Percentiles rank a stretch among this genome's conserved stretches.
phyloP scores from a whole-genome alignment of 441 rosid genomes.

The Adansonia grandidieri region DNA sequence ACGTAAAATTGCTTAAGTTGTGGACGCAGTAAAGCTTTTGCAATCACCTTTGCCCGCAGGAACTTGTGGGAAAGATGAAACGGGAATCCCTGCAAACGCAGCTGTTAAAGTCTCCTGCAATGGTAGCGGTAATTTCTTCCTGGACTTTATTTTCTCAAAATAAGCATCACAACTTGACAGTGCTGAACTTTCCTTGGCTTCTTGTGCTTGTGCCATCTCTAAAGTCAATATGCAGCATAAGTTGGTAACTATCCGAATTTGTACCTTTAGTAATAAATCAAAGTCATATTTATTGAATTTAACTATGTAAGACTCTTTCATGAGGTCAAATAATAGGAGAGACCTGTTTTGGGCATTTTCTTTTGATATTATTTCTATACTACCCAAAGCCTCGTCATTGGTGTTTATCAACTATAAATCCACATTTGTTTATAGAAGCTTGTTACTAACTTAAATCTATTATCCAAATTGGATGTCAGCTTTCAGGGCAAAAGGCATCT shows the following conservation, averaged over 20 bases:
- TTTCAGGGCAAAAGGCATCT: too few relatives aligned
- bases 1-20: background rate
- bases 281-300: background rate
- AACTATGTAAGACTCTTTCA: too few relatives aligned
- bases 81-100: constrained; percentile 61
- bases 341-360: too few relatives aligned
- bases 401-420: too few relatives aligned
- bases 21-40: background rate
- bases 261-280: background rate
- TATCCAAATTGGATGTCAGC: too few relatives aligned
- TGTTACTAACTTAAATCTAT: too few relatives aligned
- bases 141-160: constrained; percentile 57
- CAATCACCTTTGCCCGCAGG: constrained; percentile 55
- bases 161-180: constrained; percentile 54
- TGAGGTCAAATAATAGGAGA: too few relatives aligned
- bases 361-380: too few relatives aligned
- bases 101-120: constrained; percentile 57
- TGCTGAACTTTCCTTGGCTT: constrained; percentile 28
- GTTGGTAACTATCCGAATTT: background rate
- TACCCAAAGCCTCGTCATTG: too few relatives aligned
- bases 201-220: constrained; percentile 45
- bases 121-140: constrained; percentile 56
- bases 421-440: too few relatives aligned
- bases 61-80: constrained; percentile 61
- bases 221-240: constrained; percentile 5